Evolutionary conservation across 768 basidiomycete genomes (phyloP).

Genomic region (Naematelia encephala): DNA sequence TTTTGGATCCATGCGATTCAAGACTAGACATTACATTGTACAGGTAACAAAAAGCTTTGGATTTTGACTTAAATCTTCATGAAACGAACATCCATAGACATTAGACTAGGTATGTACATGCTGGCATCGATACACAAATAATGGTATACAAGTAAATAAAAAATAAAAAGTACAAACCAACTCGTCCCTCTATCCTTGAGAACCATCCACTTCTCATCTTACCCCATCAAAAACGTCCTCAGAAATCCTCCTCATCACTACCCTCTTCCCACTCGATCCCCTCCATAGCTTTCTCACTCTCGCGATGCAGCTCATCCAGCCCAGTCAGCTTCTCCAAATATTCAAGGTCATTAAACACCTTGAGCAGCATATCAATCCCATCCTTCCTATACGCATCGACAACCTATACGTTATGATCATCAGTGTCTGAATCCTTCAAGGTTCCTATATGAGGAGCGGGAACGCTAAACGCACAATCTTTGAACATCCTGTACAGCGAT

Average conservation of each 20-base stretch:
- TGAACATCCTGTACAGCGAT: constrained; percentile 85
- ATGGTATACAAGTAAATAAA: too few species aligned
- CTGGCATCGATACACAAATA: not conserved
- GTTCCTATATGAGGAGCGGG: too few species aligned
- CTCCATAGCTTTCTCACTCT: constrained; percentile 69
- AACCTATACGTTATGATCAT: constrained; percentile 56
- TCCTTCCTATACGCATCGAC: constrained; percentile 74
- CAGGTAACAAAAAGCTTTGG: too few species aligned
- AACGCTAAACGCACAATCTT: constrained; percentile 58
- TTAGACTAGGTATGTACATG: not conserved
- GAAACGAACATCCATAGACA: not conserved
- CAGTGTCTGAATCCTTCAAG: not conserved
- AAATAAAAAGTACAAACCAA: too few species aligned
- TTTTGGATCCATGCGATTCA: too few species aligned
- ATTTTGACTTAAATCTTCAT: too few species aligned
- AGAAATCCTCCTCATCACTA: constrained; percentile 30
- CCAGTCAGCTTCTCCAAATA: constrained; percentile 75
- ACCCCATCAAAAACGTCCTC: not conserved
- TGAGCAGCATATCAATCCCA: constrained; percentile 73
- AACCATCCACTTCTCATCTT: not conserved
- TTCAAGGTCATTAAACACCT: constrained; percentile 76
- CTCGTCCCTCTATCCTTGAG: not conserved
- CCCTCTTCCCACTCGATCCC: constrained; percentile 72
- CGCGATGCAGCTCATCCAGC: constrained; percentile 69
- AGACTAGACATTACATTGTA: too few species aligned